Evolutionary conservation across 371 early-diverging fungal species (phyloP).

Genomic region (Blakeslea trispora): DNA sequence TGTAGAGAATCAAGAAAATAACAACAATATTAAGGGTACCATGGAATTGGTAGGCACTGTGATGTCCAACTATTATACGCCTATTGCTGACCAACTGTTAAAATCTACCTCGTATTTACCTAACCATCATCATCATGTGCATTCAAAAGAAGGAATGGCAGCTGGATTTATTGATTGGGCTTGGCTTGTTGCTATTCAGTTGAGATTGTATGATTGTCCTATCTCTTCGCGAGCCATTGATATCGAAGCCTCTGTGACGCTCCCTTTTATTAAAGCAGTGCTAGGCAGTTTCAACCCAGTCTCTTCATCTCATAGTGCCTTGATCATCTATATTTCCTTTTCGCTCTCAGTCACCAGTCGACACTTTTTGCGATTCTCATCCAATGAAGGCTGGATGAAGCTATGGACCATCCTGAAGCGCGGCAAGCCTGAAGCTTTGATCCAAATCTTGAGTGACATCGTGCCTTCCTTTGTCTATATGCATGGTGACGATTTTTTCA

Average conservation of each 20-base stretch:
- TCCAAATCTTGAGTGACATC: conserved; percentile 37
- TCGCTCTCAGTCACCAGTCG: conserved; percentile 54
- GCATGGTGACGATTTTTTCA: conserved; percentile 57
- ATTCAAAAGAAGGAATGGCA: conserved; percentile 4
- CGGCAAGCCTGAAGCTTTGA: conserved; percentile 38
- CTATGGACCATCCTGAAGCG: conserved; percentile 43
- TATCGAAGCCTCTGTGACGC: conserved; percentile 33
- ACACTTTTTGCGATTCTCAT: conserved; percentile 52
- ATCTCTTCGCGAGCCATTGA: conserved; percentile 35
- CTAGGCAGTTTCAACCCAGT: conserved; percentile 24
- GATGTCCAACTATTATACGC: conserved; percentile 32
- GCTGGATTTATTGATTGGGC: conserved; percentile 53
- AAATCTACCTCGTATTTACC: conserved; percentile 36
- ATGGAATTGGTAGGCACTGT: conserved; percentile 29
- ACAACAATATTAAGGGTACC: conserved; percentile 15
- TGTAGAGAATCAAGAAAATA: conserved; percentile 23
- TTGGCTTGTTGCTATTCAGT: conserved; percentile 44
- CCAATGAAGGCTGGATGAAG: conserved; percentile 54
- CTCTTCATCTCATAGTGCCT: conserved; percentile 40
- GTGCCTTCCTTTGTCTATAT: conserved; percentile 51
- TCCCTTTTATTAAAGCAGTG: conserved; percentile 36
- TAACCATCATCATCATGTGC: neutral
- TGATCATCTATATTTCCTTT: conserved; percentile 48
- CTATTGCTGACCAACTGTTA: conserved; percentile 24
- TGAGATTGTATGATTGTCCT: conserved; percentile 50